Evolutionary conservation across 1,284 basidiomycete species (phyloP).

Genomic region (Moniliophthora roreri): DNA sequence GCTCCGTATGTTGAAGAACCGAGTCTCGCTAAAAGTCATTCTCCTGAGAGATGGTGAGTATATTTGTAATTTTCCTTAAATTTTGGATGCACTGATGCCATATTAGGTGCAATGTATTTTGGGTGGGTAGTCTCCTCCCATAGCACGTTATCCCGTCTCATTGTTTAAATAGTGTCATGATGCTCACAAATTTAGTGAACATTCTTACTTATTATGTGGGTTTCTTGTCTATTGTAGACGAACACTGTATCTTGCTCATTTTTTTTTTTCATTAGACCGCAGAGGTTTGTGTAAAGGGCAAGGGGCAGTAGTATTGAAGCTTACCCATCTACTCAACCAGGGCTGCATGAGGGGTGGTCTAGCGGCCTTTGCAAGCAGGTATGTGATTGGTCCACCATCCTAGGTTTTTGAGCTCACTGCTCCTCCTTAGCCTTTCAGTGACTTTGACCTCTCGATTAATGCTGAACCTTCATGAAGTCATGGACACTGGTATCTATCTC

Average conservation of each 20-base stretch:
- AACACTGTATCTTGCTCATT: too few species aligned
- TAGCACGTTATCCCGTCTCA: neutral
- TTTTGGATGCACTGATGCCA: too few species aligned
- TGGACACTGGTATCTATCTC: slow-evolving; percentile 6
- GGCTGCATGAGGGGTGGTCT: neutral
- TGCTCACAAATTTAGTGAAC: slow-evolving; percentile 4
- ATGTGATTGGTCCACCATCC: neutral
- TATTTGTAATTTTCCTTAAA: neutral
- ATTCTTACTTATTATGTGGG: slow-evolving; percentile 10
- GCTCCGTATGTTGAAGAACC: neutral
- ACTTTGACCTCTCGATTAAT: slow-evolving; percentile 7
- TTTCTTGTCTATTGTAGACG: neutral
- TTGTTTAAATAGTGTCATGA: slow-evolving; percentile 1
- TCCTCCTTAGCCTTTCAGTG: slow-evolving; percentile 1
- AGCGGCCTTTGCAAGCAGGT: slow-evolving; percentile 5
- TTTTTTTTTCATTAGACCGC: too few species aligned
- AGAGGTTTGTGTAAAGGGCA: too few species aligned
- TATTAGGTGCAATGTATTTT: slow-evolving; percentile 8
- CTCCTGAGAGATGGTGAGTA: slow-evolving; percentile 8
- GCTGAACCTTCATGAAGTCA: slow-evolving; percentile 9
- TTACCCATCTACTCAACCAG: neutral
- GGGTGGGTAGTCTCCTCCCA: neutral
- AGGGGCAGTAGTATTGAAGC: too few species aligned
- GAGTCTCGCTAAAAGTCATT: slow-evolving; percentile 3
- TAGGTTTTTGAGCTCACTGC: neutral